Base-by-base conservation (phyloP, 306 rosid species). In the Leucaena leucocephala region DNA sequence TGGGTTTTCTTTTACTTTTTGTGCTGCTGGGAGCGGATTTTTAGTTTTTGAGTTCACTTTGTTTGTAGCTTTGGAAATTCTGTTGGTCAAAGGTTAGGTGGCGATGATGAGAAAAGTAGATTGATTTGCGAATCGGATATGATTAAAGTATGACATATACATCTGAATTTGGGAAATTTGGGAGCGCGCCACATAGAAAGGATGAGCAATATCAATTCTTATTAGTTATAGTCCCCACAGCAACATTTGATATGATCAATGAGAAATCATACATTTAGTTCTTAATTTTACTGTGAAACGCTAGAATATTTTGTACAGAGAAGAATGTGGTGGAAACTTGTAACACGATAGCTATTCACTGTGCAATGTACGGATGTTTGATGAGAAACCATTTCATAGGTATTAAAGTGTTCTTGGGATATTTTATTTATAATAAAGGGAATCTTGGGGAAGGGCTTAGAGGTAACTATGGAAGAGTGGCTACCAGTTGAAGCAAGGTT, bases 91-190 rank as follows among this genome's bases (percentile, higher is more conserved):
- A 67, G 52, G 72, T 11, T 73, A 65, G 33, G 75, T 36, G 78
- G 83, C 21, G 72, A 5, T 66, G 48, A 69, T 55, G n/a, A 42
- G 81, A 65, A 45, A 27, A 13, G 61, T 75, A 16, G 69, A 45
- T 67, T 80, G 66, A 84, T 83, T 87, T 82, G 54, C 63, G 73
- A 72, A 40, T 80, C 74, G 52, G 40, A 63, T 45, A 44, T 9
- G 45, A 39, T 7, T 67, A 12, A 27, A 33, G 38, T 34, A 1
- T 33, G 16, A 43, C 40, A 12, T 61, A 19, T 27, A 66, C 72
- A 62, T 74, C 43, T 52, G 17, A 64, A 27, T 27, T 27, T 27
- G 27, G 91, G 94, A 91, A 92, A 85, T 93, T 91, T 75, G 79
- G 59, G 9, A 52, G 59, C 8, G 6, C 8, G 5, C 55, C 19